Base-by-base conservation (phyloP, 1,284 basidiomycete species). In the Leccinum pachyderme region DNA sequence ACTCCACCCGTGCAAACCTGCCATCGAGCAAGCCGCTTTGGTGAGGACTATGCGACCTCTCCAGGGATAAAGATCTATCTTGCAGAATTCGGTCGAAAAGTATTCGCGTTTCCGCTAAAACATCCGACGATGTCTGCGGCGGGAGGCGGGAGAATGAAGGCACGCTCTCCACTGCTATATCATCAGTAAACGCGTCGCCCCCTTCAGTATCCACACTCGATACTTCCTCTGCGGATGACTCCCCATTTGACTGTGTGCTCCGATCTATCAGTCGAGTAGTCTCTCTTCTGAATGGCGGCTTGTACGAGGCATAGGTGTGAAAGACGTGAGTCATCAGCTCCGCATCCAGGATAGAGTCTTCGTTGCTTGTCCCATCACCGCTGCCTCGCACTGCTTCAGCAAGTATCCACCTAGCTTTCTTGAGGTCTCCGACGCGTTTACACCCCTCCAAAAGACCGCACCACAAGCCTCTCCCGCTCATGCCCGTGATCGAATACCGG, bases 391-490 rank as follows among this genome's bases (percentile, higher is more conserved):
- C 82, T 73, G 94, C 86, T 75, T 98, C 93, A 0, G 90, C 91
- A 53, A 99, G 75, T 55, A 98, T 89, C 95, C 95, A 98, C 56
- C 95, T 78, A 7, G 88, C 86, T 47, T 93, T 79, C 8, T 81
- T 77, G 8, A 99, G 72, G 70, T 98, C 96, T 0, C 93, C 91
- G 1, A 87, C 77, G 5, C 93, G 77, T 69, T 95, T 97, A 49
- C 93, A 90, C 1, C 93, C 94, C 59, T 96, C 92, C 54, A 99
- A 73, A 27, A 99, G 71, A 0, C 93, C 93, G 50, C 82, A 79
- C 72, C 95, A 97, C 9, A 77, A 68, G 64, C 89, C 87, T 12
- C 75, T 74, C 11, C 66, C 69, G 18, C 52, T 46, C 31, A 44
- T 35, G 5, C 56, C 59, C 2, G 58, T 28, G 18, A 60, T 55